These are phyloP conservation scores for Ceratocystis alfenasii DNA, from an alignment of 2,329 filamentous ascomycete species.

Conservation along the genomic window DNA sequence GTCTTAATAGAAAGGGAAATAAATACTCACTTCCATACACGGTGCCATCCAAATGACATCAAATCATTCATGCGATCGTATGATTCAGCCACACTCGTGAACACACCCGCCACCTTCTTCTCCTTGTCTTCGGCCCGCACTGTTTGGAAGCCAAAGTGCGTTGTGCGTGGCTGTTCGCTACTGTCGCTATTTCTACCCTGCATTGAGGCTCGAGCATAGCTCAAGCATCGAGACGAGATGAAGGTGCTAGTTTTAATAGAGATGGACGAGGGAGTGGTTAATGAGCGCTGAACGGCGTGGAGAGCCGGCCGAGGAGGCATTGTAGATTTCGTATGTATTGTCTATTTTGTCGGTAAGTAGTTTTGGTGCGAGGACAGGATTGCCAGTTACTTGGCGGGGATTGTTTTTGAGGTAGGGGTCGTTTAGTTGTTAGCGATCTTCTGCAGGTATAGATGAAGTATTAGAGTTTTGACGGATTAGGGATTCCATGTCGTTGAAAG, in stretches of 20 bases:
- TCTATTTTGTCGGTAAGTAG: no score
- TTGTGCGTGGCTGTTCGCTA: constrained; percentile 30
- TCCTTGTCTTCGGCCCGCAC: constrained; percentile 68
- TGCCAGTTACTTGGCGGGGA: not conserved
- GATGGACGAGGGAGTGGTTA: not conserved
- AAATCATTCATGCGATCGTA: constrained; percentile 99
- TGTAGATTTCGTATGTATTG: not conserved
- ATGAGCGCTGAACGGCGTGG: constrained; percentile 19
- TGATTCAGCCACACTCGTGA: constrained; percentile 84
- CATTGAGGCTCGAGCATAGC: constrained; percentile 15
- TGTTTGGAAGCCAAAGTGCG: constrained; percentile 85
- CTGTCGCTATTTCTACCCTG: not conserved
- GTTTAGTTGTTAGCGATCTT: not conserved
- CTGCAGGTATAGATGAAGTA: not conserved
- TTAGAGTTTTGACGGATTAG: not conserved
- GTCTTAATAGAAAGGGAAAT: constrained; percentile 6
- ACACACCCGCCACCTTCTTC: constrained; percentile 65
- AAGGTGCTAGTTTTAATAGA: constrained; percentile 11
- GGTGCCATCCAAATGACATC: constrained; percentile 95
- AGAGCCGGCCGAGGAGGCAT: constrained; percentile 14
- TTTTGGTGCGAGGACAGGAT: not conserved
- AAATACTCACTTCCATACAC: constrained; percentile 65
- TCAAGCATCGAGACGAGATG: constrained; percentile 20
- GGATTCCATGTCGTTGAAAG: constrained; percentile 6
- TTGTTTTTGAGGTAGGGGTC: not conserved